Conservation (phyloP, 2,329 filamentous ascomycete genomes). For the Fusarium globosum region DNA sequence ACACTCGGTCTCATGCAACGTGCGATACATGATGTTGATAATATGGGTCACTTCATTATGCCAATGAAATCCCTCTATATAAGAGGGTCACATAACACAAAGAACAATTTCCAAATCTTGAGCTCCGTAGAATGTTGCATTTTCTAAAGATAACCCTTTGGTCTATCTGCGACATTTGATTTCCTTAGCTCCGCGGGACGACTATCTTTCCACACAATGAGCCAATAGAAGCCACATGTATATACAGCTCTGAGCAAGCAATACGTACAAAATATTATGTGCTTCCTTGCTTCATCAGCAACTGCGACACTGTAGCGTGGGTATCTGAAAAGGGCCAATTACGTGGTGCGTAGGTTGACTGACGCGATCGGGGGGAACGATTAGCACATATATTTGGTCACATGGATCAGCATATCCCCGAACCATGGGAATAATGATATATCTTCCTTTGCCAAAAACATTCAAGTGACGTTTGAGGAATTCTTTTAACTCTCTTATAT, state of each 20-base stretch:
- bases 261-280: not conserved
- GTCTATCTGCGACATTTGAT: not conserved
- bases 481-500: not conserved
- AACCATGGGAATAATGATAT: not conserved
- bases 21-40: not conserved
- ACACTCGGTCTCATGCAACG: not conserved
- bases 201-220: not conserved
- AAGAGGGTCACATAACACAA: no score
- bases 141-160: rapidly evolving
- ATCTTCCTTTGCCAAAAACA: not conserved
- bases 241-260: not conserved
- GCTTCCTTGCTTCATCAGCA: not conserved
- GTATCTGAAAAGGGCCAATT: not conserved
- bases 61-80: not conserved
- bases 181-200: no score
- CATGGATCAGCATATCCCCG: not conserved
- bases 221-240: not conserved
- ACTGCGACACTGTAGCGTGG: not conserved
- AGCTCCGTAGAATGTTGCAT: not conserved
- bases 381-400: not conserved
- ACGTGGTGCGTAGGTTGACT: not conserved
- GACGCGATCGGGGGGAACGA: constrained; percentile 6
- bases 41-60: not conserved
- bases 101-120: not conserved
- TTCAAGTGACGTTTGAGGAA: not conserved